Evolutionary conservation across 106 monocot genomes (phyloP).

Genomic region (Dendrobium nobile): DNA sequence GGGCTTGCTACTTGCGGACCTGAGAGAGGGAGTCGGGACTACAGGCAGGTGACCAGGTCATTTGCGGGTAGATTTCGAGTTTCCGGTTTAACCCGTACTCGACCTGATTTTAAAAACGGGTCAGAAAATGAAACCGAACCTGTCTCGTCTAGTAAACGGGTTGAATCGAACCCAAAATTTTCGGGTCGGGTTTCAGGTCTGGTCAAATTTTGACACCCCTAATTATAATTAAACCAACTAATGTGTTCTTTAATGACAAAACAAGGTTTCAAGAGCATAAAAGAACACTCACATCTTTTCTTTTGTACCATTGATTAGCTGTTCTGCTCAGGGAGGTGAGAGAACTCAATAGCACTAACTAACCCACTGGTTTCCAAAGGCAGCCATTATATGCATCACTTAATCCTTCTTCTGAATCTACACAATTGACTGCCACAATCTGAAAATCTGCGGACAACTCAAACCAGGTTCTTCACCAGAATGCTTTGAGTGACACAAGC

Average conservation of each 20-base stretch:
- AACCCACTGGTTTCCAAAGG: slow-evolving; percentile 69
- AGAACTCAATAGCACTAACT: slow-evolving; percentile 25
- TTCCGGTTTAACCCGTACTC: too few species aligned
- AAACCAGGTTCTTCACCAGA: slow-evolving; percentile 27
- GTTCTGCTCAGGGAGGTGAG: slow-evolving; percentile 23
- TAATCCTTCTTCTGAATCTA: slow-evolving; percentile 58
- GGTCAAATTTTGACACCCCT: too few species aligned
- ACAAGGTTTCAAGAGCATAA: neutral
- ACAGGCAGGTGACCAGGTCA: too few species aligned
- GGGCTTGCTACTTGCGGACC: too few species aligned
- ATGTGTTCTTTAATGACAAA: neutral
- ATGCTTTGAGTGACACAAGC: neutral
- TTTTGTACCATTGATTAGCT: slow-evolving; percentile 12
- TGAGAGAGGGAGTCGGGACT: too few species aligned
- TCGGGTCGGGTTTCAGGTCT: too few species aligned
- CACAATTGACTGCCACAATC: slow-evolving; percentile 10
- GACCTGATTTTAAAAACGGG: too few species aligned
- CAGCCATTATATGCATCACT: slow-evolving; percentile 67
- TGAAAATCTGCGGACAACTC: slow-evolving; percentile 7
- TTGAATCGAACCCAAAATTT: too few species aligned
- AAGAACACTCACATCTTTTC: slow-evolving; percentile 33
- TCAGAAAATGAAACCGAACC: too few species aligned
- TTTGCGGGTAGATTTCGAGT: too few species aligned
- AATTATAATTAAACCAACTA: neutral
- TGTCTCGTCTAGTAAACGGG: too few species aligned